Evolutionary conservation across 768 basidiomycete genomes (phyloP).

Genomic region (Mycena epipterygia): DNA sequence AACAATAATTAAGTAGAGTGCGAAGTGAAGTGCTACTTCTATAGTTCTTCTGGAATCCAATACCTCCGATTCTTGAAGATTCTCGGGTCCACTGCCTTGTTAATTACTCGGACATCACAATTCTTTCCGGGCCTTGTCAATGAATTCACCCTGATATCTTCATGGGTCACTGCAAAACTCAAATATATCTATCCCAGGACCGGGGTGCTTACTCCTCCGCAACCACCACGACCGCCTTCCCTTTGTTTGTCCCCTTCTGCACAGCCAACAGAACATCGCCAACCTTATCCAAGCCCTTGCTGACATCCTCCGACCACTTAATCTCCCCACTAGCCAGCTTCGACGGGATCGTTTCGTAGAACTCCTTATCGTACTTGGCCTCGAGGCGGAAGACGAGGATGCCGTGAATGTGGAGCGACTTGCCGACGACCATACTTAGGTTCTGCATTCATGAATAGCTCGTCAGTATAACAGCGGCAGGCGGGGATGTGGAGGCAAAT

Average conservation of each 20-base stretch:
- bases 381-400: not conserved
- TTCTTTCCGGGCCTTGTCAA: too few species aligned
- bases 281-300: not conserved
- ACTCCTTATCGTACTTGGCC: not conserved
- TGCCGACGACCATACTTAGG: not conserved
- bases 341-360: not conserved
- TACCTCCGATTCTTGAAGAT: too few species aligned
- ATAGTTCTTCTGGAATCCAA: too few species aligned
- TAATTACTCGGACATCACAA: too few species aligned
- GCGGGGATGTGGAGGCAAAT: not conserved
- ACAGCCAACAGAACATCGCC: not conserved
- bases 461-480: not conserved
- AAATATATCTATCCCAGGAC: too few species aligned
- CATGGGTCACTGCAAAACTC: too few species aligned
- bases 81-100: too few species aligned
- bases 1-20: too few species aligned
- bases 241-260: not conserved
- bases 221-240: not conserved
- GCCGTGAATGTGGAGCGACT: not conserved
- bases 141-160: too few species aligned
- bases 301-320: not conserved
- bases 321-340: not conserved
- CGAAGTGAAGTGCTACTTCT: too few species aligned
- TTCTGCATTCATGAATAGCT: not conserved
- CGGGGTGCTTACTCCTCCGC: not conserved